These are phyloP conservation scores for Scedosporium boydii DNA, from an alignment of 2,329 filamentous ascomycete genomes.

Conservation along the genomic window DNA sequence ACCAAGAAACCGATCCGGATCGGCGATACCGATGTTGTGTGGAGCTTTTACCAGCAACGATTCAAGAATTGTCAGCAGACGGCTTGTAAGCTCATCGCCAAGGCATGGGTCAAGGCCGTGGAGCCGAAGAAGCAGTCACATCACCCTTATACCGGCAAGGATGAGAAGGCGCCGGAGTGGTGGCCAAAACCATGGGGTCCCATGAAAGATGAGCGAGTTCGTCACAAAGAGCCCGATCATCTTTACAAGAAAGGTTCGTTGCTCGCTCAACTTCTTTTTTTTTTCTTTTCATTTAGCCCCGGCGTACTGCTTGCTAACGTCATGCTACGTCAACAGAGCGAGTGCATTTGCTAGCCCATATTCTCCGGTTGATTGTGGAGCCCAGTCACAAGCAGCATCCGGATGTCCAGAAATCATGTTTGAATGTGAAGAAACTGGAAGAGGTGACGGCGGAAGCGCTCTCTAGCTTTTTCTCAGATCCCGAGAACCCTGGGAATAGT, in stretches of 20 bases:
- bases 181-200: constrained; percentile 51
- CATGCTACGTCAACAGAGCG: constrained; percentile 35
- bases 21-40: constrained; percentile 42
- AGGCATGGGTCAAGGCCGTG: constrained; percentile 66
- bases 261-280: constrained; percentile 9
- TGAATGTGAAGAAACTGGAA: constrained; percentile 47
- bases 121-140: constrained; percentile 71
- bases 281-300: too few relatives aligned
- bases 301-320: constrained; percentile 7
- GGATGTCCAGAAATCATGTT: constrained; percentile 40
- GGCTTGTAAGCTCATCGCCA: constrained; percentile 62
- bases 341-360: constrained; percentile 48
- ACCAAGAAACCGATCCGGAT: constrained; percentile 39
- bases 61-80: constrained; percentile 62
- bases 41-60: constrained; percentile 49
- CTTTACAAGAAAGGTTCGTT: constrained; percentile 54
- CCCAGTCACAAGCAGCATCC: constrained; percentile 39
- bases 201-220: constrained; percentile 43
- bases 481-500: constrained; percentile 40
- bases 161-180: constrained; percentile 55
- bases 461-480: constrained; percentile 48
- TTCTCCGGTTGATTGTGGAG: constrained; percentile 46
- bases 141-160: constrained; percentile 60
- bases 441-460: constrained; percentile 49
- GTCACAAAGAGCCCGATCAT: constrained; percentile 67